A percentile compares a stretch with the other conserved stretches of the same genome.
Evolutionary conservation across 495 filamentous ascomycete genomes (phyloP).

Genomic region (Haplographium delicatum): DNA sequence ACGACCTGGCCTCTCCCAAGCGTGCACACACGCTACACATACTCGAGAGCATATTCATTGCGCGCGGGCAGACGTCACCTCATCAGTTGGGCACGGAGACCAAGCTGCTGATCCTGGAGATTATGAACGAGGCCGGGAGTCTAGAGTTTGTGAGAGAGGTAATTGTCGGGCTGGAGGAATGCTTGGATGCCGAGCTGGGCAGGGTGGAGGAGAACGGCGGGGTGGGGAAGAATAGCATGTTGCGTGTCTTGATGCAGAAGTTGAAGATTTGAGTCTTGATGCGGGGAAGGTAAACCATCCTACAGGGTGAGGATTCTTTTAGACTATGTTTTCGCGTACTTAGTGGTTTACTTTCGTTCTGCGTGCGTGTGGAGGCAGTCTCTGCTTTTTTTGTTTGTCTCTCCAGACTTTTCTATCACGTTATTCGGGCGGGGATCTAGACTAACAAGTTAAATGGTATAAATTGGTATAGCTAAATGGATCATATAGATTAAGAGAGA

Average conservation of each 20-base stretch:
- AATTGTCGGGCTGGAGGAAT: neutral
- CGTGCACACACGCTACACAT: neutral
- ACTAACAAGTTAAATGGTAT: too few relatives aligned
- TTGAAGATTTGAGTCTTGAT: neutral
- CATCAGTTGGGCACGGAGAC: neutral
- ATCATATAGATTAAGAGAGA: too few relatives aligned
- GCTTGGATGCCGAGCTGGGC: neutral
- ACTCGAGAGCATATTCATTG: neutral
- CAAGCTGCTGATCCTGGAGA: neutral
- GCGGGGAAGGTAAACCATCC: too few relatives aligned
- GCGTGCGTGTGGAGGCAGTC: too few relatives aligned
- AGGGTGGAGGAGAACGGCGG: neutral
- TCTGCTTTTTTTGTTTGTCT: too few relatives aligned
- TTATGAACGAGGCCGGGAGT: neutral
- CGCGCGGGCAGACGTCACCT: neutral
- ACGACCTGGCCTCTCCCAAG: neutral
- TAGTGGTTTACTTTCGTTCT: too few relatives aligned
- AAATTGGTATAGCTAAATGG: too few relatives aligned
- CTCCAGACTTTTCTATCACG: too few relatives aligned
- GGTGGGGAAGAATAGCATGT: neutral
- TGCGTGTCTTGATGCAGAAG: neutral
- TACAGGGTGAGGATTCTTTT: too few relatives aligned
- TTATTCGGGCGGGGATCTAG: too few relatives aligned
- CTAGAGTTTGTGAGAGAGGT: neutral
- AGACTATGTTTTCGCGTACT: too few relatives aligned